Evolutionary conservation across 768 basidiomycete genomes (phyloP).

Genomic region (Auricularia heimuer): DNA sequence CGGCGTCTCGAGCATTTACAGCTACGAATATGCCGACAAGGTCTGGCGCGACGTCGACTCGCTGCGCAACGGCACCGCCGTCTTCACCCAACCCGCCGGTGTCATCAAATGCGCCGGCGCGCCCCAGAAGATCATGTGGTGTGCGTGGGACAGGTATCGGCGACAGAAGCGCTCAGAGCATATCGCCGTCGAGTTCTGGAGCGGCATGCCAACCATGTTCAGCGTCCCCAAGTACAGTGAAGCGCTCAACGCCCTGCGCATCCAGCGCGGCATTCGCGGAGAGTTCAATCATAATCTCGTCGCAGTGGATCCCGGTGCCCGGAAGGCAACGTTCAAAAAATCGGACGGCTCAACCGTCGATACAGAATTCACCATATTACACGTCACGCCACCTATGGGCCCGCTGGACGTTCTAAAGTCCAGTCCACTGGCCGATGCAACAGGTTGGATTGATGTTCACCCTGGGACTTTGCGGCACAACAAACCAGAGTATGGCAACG

Average conservation of each 20-base stretch:
- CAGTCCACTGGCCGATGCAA: conserved; percentile 66
- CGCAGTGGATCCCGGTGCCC: conserved; percentile 57
- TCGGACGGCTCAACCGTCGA: conserved; percentile 57
- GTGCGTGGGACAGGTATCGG: conserved; percentile 80
- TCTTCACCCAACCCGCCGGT: conserved; percentile 93
- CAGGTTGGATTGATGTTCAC: conserved; percentile 88
- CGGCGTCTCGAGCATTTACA: conserved; percentile 88
- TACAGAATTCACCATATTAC: conserved; percentile 73
- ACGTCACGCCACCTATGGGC: conserved; percentile 89
- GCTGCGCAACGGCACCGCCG: conserved; percentile 66
- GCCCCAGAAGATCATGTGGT: conserved; percentile 94
- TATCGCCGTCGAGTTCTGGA: conserved; percentile 69
- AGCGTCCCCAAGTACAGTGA: conserved; percentile 93
- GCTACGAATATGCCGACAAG: conserved; percentile 83
- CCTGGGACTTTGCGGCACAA: conserved; percentile 70
- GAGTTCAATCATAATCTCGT: conserved; percentile 77
- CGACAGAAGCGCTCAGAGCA: conserved; percentile 47
- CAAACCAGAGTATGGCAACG: conserved; percentile 69
- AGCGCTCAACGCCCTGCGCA: conserved; percentile 65
- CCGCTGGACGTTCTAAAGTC: conserved; percentile 71
- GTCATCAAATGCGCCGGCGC: conserved; percentile 90
- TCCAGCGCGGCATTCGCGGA: conserved; percentile 71
- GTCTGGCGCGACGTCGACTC: conserved; percentile 74
- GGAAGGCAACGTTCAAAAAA: conserved; percentile 78
- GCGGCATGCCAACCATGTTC: conserved; percentile 94